Evolutionary conservation across 768 basidiomycete genomes (phyloP), one percentile per base, ranked within the genome.

Genomic region (Xerocomus potaroensis): DNA sequence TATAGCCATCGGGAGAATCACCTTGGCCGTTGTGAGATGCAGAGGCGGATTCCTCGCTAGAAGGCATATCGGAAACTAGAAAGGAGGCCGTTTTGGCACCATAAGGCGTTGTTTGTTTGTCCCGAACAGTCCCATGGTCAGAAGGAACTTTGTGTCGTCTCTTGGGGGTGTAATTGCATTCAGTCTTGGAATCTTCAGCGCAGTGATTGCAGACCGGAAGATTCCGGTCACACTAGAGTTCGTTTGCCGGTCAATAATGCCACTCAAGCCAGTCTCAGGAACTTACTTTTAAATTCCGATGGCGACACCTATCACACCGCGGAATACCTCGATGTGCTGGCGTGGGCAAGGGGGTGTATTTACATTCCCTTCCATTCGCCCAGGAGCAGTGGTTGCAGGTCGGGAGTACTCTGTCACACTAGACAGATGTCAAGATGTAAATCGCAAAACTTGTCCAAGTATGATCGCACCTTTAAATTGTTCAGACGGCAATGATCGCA

Each of bases 271-370:
- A 32, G 8, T 21, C 30, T 8, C 47, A 15, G 1, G 15, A 50
- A 58, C 74, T 50, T 43, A 83, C 84, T 68, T 85, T 86, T 23
- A 85, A 69, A 62, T 85, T 86, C 59, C 72, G 72, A 32, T 72
- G 65, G 18, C 84, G 81, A 66, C 84, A 86, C 33, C 79, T 74
- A 71, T 86, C 84, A 49, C 84, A 86, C 46, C 84, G 72, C 24
- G 84, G 84, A 49, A 86, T 84, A 19, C 84, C 84, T 48, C 84
- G 75, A 61, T 86, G 84, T 31, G 84, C 84, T 33, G 84, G 84
- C 4, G 83, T 86, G 16, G 84, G 84, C 35, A 86, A 65, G 43
- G 84, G 84, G 9, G 84, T 84, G 64, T 86, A 86, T 62, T 75
- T 77, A 67, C 84, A 86, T 49, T 83, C 80, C 50, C 76, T 69